These are phyloP conservation scores for Nothophoma quercina DNA, from an alignment of 2,329 filamentous ascomycete species.

Conservation along the genomic window DNA sequence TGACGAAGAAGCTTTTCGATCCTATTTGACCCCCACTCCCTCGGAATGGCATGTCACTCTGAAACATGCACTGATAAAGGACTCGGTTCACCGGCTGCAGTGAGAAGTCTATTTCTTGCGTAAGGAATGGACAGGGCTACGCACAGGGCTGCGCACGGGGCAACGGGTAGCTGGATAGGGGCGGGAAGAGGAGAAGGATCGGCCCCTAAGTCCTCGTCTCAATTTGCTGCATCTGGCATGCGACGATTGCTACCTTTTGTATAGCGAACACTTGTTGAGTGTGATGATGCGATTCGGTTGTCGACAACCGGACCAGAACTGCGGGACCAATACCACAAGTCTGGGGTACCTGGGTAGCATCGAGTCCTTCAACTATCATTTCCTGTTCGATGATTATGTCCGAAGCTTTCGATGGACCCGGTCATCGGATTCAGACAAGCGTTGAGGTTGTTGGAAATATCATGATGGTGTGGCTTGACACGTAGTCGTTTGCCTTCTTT, in stretches of 20 bases:
- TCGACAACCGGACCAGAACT: no score
- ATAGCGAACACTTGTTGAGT: no score
- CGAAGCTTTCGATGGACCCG: no score
- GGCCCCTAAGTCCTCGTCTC: background rate
- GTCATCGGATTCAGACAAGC: no score
- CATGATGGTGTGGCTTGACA: constrained; percentile 14
- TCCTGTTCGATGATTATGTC: no score
- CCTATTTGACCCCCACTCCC: background rate
- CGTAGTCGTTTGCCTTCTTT: constrained; percentile 15
- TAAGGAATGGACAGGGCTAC: no score
- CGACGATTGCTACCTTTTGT: background rate
- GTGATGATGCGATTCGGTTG: background rate
- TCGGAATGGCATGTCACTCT: background rate
- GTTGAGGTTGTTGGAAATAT: background rate
- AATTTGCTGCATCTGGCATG: background rate
- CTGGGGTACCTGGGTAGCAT: no score
- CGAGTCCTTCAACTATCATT: no score
- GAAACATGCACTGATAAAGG: constrained; percentile 1
- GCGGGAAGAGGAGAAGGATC: background rate
- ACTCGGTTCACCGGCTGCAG: constrained; percentile 3
- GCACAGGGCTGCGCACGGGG: background rate
- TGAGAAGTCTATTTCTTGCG: constrained; percentile 3
- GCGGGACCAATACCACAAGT: no score
- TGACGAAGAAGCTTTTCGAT: constrained; percentile 5
- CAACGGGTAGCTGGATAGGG: background rate